A percentile compares a stretch with the other conserved stretches of the same genome.
Evolutionary conservation across 441 rosid genomes (phyloP).

Genomic region (Syzygium malaccense): DNA sequence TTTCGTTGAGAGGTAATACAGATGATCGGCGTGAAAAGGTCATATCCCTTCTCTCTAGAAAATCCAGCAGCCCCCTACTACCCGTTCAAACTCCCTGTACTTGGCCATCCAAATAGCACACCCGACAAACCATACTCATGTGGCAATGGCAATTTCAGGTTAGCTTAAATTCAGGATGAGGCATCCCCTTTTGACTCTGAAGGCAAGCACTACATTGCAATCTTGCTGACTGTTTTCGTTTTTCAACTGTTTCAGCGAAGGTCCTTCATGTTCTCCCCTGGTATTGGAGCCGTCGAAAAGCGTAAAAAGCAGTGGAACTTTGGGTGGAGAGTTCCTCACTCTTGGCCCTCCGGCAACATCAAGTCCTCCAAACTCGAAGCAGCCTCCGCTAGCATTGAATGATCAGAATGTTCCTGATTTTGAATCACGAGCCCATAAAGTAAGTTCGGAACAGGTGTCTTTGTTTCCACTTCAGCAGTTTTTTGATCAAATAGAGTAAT

Average conservation of each 20-base stretch:
- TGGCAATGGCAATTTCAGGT: conserved; percentile 35
- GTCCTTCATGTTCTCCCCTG: conserved; percentile 17
- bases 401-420: conserved; percentile 15
- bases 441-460: conserved; percentile 12
- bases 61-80: conserved; percentile 18
- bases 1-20: conserved; percentile 17
- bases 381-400: conserved; percentile 14
- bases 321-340: conserved; percentile 37
- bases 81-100: conserved; percentile 18
- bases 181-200: neutral
- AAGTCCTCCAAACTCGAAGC: conserved; percentile 13
- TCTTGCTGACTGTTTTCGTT: neutral
- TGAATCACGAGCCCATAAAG: conserved; percentile 28
- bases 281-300: conserved; percentile 18
- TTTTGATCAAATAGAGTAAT: neutral
- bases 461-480: neutral
- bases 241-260: conserved; percentile 21
- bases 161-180: neutral
- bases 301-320: conserved; percentile 10
- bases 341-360: conserved; percentile 31
- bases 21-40: conserved; percentile 49
- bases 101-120: conserved; percentile 17
- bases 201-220: neutral
- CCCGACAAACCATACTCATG: conserved; percentile 26
- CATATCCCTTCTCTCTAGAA: conserved; percentile 35